Evolutionary conservation across 2,329 filamentous ascomycete genomes (phyloP), one percentile per base, ranked within the genome.

Genomic region (Scytalidium lignicola): DNA sequence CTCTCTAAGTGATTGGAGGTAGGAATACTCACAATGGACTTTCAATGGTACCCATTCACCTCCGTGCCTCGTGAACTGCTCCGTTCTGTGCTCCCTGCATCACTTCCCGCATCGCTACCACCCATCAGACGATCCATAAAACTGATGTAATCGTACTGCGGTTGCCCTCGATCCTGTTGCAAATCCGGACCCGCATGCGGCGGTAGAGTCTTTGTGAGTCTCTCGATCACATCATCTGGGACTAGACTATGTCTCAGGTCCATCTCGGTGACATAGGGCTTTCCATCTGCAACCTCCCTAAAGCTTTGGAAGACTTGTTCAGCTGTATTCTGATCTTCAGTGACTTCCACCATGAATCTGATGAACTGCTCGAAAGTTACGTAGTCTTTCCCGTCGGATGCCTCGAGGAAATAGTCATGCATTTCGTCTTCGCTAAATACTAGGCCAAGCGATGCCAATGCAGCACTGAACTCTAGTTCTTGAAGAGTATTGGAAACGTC

Each of bases 361-460:
- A 99, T 99, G 65, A 99, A 99, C 69, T 97, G 92, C 72, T 99
- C 93, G 65, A 99, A 99, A 3, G 88, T 93, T 46, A 99, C 93
- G 56, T 86, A 81, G 67, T 85, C 86, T 56, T 75, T 80, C 29
- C 83, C 90, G 32, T 80, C 82, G 55, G 88, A 91, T n/a, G 91
- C 95, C 47, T 92, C 87, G 45, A 86, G 64, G 70, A 96, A 99
- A 60, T 92, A 92, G 47, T 92, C 85, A 67, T 97, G 92, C 93
- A 97, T 99, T 73, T 99, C 93, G 21, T 92, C 86, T 66, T 97
- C 93, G 58, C 95, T 93, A 64, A 97, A 99, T 4, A 97, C 93
- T 5, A 99, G 77, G 1, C 93, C 93, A 37, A 99, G 75, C 58
- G 89, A 95, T n/a, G 93, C 93, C 51, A 99, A 77, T 1, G 93